These are phyloP conservation scores for Pisolithus tinctorius DNA, from an alignment of 768 basidiomycete species.

Conservation along the genomic window DNA sequence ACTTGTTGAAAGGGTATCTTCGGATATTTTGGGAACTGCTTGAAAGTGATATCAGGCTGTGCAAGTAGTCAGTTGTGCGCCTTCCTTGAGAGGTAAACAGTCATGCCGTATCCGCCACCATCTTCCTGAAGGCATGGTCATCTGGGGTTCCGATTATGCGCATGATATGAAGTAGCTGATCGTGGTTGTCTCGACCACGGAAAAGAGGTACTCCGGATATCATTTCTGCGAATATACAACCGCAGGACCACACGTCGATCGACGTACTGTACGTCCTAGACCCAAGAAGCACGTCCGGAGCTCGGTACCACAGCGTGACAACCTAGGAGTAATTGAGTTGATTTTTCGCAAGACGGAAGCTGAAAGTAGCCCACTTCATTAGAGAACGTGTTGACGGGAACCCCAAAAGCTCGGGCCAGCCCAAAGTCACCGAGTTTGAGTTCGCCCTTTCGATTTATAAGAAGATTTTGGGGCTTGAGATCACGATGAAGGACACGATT, in stretches of 20 bases:
- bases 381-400: conserved; percentile 97
- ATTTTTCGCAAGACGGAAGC: neutral
- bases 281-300: conserved; percentile 94
- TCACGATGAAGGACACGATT: conserved; percentile 97
- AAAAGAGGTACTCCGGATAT: conserved; percentile 96
- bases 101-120: conserved; percentile 81
- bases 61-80: conserved; percentile 5
- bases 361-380: conserved; percentile 61
- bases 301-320: conserved; percentile 97
- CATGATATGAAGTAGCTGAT: conserved; percentile 97
- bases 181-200: conserved; percentile 93
- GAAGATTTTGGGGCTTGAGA: conserved; percentile 95
- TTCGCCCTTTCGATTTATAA: conserved; percentile 96
- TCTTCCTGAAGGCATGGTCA: conserved; percentile 81
- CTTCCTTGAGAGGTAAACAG: neutral
- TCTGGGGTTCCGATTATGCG: conserved; percentile 93
- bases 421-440: conserved; percentile 98
- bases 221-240: conserved; percentile 99
- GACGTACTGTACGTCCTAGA: conserved; percentile 98
- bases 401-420: conserved; percentile 93
- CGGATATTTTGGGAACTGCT: conserved; percentile 82
- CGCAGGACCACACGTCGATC: conserved; percentile 98
- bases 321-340: conserved; percentile 46
- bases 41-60: conserved; percentile 77
- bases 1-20: conserved; percentile 78